phyloP scores from a whole-genome alignment of 257 asterid species.

The Solanum pinnatisectum region DNA sequence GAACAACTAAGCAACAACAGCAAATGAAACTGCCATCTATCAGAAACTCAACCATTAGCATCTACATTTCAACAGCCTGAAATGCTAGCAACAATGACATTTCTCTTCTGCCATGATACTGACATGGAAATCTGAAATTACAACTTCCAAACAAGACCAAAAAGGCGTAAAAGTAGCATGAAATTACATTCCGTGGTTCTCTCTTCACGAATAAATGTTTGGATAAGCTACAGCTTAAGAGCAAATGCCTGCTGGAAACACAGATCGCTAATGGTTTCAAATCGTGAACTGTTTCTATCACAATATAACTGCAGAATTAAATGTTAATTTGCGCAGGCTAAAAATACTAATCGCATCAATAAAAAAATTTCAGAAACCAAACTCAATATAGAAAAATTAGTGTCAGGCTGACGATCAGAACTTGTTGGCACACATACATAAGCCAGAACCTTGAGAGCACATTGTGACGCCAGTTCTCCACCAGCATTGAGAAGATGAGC shows the following conservation, averaged over 20 bases:
- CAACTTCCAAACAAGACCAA: background rate
- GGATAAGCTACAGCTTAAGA: background rate
- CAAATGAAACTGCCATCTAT: background rate
- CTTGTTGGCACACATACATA: background rate
- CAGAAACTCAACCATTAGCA: background rate
- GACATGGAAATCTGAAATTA: background rate
- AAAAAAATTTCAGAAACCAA: background rate
- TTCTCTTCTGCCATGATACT: background rate
- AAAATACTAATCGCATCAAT: background rate
- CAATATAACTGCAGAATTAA: background rate
- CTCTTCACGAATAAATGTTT: background rate
- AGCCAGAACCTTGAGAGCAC: background rate
- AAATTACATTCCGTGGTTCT: background rate
- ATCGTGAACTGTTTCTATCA: background rate
- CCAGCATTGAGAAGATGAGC: background rate
- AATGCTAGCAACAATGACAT: background rate
- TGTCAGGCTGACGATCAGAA: background rate
- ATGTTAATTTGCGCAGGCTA: background rate
- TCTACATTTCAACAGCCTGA: background rate
- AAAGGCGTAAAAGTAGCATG: background rate
- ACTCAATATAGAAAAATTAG: background rate
- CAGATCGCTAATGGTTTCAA: background rate
- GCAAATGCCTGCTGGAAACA: background rate
- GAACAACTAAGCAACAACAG: background rate
- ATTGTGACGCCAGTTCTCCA: constrained; percentile 2